Evolutionary conservation across 306 rosid genomes (phyloP).

Genomic region (Leucaena leucocephala): DNA sequence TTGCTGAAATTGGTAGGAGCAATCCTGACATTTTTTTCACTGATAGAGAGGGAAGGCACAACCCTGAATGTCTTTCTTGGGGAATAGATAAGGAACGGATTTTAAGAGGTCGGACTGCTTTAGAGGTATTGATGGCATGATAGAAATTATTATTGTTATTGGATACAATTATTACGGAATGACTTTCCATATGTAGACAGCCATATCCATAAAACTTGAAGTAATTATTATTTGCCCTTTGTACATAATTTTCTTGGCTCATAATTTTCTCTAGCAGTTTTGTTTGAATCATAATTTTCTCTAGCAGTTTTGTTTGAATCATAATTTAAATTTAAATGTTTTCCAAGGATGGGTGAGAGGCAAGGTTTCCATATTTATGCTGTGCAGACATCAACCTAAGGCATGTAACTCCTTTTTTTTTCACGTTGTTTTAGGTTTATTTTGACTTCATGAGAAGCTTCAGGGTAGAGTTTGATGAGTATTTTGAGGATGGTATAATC

Average conservation of each 20-base stretch:
- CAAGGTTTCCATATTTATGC: conserved; percentile 23
- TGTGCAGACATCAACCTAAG: conserved; percentile 27
- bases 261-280: not conserved
- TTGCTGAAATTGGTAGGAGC: conserved; percentile 94
- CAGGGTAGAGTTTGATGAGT: conserved; percentile 85
- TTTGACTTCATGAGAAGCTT: conserved; percentile 99
- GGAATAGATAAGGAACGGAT: conserved; percentile 96
- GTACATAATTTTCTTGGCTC: not conserved
- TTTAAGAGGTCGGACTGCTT: conserved; percentile 92
- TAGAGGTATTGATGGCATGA: conserved; percentile 71
- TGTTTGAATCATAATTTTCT: conserved; percentile 14
- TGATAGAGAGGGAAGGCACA: conserved; percentile 94
- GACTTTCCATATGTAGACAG: conserved; percentile 6
- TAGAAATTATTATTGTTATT: conserved; percentile 10
- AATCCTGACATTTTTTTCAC: conserved; percentile 95
- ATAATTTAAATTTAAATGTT: conserved; percentile 15
- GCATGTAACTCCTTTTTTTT: conserved; percentile 20
- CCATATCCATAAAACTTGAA: conserved; percentile 20
- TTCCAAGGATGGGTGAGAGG: not conserved
- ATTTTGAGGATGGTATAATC: conserved; percentile 75
- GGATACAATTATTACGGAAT: conserved; percentile 7
- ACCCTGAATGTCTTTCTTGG: conserved; percentile 98
- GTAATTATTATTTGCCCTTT: conserved; percentile 3
- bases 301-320: conserved; percentile 18
- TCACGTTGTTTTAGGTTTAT: conserved; percentile 65